Base-by-base conservation (phyloP, 768 basidiomycete genomes). In the Trametes gibbosa region DNA sequence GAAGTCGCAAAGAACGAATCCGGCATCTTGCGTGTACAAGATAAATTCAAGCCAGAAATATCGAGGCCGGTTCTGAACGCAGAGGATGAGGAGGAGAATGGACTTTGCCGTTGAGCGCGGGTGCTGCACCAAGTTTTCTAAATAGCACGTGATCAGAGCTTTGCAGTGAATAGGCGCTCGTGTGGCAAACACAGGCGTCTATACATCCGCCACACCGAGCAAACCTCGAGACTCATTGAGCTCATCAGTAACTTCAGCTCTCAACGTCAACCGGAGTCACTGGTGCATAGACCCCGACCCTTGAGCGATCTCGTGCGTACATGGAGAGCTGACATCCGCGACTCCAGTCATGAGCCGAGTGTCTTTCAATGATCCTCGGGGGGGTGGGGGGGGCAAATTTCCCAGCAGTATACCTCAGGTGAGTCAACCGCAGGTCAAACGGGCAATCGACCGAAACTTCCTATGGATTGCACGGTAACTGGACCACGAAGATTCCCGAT, bases 1-100 rank as follows among this genome's bases (percentile, higher is more conserved):
- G 74, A 73, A 16, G 77, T 77, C 29, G 84, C 76, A 75, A 95
- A 94, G 77, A 95, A 95, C 13, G 88, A 74, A 79, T 93, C 91
- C 32, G 89, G 87, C 91, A 94, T 93, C n/a, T 60, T 6, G n/a
- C 5, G 16, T 21, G 8, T 27, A 34, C 19, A 55, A 14, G n/a
- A 32, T 4, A 4, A 32, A 32, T 4, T 14, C 32, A 17, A 3
- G 24, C 29, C 14, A 17, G 14, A 3, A 4, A 48, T 25, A 39
- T 2, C 4, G 32, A 7, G 19, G 42, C 7, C 17, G 21, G n/a
- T 5, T 32, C 29, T 1, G 16, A 24, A 2, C 27, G 16, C 13
- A 21, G 37, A 43, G 8, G 12, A 25, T 8, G 21, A 53, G 27
- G 54, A 24, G 34, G 10, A 5, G 17, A 3, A 43, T 34, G 42